Conservation (phyloP, 192 early-diverging fungal species). For the Dissophora globulifera region DNA sequence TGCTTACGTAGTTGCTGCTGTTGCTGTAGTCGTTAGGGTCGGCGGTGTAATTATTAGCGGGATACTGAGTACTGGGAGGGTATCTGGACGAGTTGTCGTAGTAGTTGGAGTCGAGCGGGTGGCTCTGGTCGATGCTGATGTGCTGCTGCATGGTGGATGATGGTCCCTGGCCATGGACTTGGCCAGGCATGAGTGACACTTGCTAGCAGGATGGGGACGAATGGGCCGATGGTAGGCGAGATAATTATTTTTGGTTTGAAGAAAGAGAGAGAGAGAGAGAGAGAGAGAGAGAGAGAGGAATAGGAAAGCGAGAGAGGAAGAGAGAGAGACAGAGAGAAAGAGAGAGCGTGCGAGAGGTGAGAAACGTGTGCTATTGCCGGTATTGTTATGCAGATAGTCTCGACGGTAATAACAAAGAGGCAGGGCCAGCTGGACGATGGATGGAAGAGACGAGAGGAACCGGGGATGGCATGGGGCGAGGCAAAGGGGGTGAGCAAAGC, state of each 20-base stretch:
- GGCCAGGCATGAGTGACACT: constrained; percentile 18
- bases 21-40: background rate
- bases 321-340: no score
- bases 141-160: constrained; percentile 20
- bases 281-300: background rate
- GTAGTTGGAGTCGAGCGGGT: constrained; percentile 20
- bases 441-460: no score
- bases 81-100: constrained; percentile 9
- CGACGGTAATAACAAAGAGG: no score
- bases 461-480: no score
- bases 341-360: no score
- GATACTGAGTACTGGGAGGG: constrained; percentile 1
- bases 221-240: background rate
- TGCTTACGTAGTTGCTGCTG: background rate
- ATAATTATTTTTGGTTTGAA: background rate
- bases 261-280: background rate
- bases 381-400: no score
- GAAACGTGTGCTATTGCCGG: no score
- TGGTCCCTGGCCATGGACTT: constrained; percentile 13
- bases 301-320: no score
- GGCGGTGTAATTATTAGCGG: background rate
- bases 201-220: constrained; percentile 9
- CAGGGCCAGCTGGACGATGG: background rate
- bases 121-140: background rate
- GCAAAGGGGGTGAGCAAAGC: no score